Evolutionary conservation across 495 filamentous ascomycete species (phyloP).

Genomic region (Clavariopsis aquatica): DNA sequence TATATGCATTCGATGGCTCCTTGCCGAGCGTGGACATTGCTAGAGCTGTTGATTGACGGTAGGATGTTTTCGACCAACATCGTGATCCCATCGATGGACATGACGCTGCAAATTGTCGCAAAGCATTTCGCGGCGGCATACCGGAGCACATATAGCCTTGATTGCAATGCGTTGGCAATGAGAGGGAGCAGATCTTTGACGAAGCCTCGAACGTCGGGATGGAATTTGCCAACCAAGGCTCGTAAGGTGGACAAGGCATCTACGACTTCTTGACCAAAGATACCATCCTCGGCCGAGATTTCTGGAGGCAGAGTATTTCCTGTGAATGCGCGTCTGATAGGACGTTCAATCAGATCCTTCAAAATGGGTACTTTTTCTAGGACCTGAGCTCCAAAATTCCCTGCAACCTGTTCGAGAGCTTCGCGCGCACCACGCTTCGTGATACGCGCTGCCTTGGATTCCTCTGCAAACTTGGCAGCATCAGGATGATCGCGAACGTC

Average conservation of each 20-base stretch:
- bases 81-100: conserved; percentile 91
- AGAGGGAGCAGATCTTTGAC: conserved; percentile 82
- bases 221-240: conserved; percentile 81
- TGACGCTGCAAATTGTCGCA: conserved; percentile 94
- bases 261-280: conserved; percentile 85
- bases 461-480: conserved; percentile 81
- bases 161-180: conserved; percentile 81
- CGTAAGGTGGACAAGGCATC: conserved; percentile 91
- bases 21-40: conserved; percentile 84
- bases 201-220: conserved; percentile 70
- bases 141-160: conserved; percentile 82
- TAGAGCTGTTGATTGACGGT: conserved; percentile 82
- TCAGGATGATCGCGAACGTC: conserved; percentile 90
- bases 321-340: conserved; percentile 71
- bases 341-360: conserved; percentile 72
- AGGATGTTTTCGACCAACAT: conserved; percentile 90
- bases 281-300: conserved; percentile 65
- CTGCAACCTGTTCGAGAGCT: conserved; percentile 82
- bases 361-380: conserved; percentile 81
- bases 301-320: conserved; percentile 67
- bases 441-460: conserved; percentile 82
- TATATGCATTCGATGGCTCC: conserved; percentile 94
- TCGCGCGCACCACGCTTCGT: conserved; percentile 92
- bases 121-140: conserved; percentile 98
- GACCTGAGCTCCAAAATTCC: conserved; percentile 73